phyloP scores from a whole-genome alignment of 2,329 filamentous ascomycete species.

The Fusarium sp. region DNA sequence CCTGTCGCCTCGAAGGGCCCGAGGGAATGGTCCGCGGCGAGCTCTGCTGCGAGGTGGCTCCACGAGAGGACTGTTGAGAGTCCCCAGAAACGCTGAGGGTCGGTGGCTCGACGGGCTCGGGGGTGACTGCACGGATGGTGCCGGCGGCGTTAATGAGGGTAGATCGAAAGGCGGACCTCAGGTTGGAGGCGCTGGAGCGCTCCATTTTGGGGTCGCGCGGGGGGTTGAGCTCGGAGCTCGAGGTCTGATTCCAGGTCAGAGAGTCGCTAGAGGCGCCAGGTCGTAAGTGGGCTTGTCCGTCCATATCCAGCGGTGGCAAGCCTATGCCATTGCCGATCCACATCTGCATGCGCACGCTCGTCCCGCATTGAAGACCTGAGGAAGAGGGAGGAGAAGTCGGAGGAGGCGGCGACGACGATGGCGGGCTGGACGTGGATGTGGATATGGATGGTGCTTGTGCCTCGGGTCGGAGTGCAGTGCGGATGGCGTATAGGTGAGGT shows the following conservation, averaged over 20 bases:
- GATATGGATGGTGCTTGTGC: conserved; percentile 10
- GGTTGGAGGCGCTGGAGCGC: conserved; percentile 50
- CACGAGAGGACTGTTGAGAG: conserved; percentile 40
- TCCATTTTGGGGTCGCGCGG: conserved; percentile 49
- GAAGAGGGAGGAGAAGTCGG: not conserved
- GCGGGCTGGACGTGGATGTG: not conserved
- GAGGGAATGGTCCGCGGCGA: conserved; percentile 49
- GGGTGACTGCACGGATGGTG: conserved; percentile 74
- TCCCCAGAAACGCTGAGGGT: conserved; percentile 40
- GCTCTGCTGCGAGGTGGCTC: conserved; percentile 47
- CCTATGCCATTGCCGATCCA: conserved; percentile 59
- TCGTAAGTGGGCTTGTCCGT: conserved; percentile 54
- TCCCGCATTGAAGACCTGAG: conserved; percentile 47
- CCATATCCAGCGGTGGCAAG: conserved; percentile 60
- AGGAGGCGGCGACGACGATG: conserved; percentile 12
- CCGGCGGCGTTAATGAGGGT: conserved; percentile 42
- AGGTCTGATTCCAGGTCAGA: conserved; percentile 47
- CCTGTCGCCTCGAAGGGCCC: conserved; percentile 63
- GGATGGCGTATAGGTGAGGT: not conserved
- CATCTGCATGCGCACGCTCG: conserved; percentile 51
- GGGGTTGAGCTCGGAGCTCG: conserved; percentile 43
- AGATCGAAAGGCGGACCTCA: conserved; percentile 51
- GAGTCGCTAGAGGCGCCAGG: conserved; percentile 51
- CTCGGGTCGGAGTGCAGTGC: not conserved
- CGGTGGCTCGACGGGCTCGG: conserved; percentile 62